These are phyloP conservation scores for Westerdykella sp. DNA, from an alignment of 2,329 filamentous ascomycete genomes.

Conservation along the genomic window DNA sequence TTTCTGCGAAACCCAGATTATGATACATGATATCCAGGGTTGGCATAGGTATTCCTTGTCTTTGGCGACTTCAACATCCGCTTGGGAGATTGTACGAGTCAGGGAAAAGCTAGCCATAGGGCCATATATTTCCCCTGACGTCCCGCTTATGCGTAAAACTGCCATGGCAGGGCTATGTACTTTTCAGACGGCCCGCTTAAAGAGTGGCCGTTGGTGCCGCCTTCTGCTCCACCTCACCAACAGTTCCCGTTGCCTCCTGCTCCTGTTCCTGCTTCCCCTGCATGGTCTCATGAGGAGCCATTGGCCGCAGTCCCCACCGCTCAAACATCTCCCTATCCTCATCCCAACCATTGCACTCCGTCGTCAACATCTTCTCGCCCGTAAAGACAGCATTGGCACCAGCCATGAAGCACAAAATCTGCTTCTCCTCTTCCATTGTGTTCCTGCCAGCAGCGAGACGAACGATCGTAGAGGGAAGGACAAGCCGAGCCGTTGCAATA, in stretches of 20 bases:
- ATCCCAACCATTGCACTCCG: slow-evolving; percentile 84
- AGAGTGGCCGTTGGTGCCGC: slow-evolving; percentile 3
- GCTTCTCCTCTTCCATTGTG: slow-evolving; percentile 80
- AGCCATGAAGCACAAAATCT: slow-evolving; percentile 82
- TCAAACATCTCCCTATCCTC: slow-evolving; percentile 81
- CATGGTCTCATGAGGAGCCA: slow-evolving; percentile 46
- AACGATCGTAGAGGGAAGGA: slow-evolving; percentile 82
- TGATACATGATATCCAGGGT: not conserved
- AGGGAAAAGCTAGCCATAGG: no score
- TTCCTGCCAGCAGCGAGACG: slow-evolving; percentile 79
- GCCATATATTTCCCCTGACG: not conserved
- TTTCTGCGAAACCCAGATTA: not conserved
- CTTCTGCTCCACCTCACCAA: slow-evolving; percentile 7
- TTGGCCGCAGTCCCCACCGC: slow-evolving; percentile 73
- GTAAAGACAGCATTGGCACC: slow-evolving; percentile 94
- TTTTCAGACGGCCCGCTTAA: not conserved
- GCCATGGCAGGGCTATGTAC: not conserved
- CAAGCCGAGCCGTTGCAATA: slow-evolving; percentile 72
- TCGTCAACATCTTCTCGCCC: slow-evolving; percentile 92
- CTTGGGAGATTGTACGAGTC: no score
- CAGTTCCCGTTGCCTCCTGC: slow-evolving; percentile 7
- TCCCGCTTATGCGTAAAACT: no score
- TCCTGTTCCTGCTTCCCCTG: slow-evolving; percentile 25
- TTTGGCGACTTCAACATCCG: no score
- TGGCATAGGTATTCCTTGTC: not conserved